Conservation (phyloP, 768 basidiomycete genomes). For the Tulasnella sp. region DNA sequence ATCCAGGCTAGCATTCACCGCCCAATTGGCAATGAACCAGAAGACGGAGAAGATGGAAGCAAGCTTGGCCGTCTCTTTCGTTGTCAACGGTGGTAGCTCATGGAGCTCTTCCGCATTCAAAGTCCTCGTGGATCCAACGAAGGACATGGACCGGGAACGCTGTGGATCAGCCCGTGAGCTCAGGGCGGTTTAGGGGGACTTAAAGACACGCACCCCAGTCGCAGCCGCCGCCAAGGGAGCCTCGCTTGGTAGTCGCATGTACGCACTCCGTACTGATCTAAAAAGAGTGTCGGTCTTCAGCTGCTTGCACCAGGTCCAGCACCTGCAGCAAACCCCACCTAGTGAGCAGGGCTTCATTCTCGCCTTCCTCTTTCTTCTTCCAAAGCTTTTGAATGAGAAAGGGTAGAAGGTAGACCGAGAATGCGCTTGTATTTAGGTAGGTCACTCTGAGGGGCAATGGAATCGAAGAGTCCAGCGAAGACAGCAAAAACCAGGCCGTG, state of each 20-base stretch:
- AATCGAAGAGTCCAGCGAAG: conserved; percentile 27
- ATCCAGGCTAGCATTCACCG: conserved; percentile 74
- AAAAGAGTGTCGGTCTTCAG: background rate
- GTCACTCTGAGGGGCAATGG: conserved; percentile 57
- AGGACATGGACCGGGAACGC: conserved; percentile 15
- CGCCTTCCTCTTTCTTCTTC: background rate
- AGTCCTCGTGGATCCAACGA: conserved; percentile 30
- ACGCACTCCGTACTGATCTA: background rate
- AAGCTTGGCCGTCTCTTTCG: conserved; percentile 68
- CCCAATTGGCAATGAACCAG: conserved; percentile 96
- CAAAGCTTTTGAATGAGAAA: conserved; percentile 44
- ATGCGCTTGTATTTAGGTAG: conserved; percentile 89
- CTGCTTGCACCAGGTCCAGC: background rate
- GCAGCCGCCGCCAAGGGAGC: background rate
- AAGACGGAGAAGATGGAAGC: conserved; percentile 78
- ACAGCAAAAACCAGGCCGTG: background rate
- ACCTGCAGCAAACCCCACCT: background rate
- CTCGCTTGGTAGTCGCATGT: background rate
- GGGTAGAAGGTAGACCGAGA: conserved; percentile 75
- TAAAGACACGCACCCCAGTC: background rate
- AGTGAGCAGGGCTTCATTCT: background rate
- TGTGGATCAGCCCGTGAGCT: background rate
- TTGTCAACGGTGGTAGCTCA: conserved; percentile 49
- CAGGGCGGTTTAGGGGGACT: background rate
- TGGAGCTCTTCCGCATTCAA: conserved; percentile 19